Conservation (phyloP, 129 eudicot species). For the Helianthus tuberosus region DNA sequence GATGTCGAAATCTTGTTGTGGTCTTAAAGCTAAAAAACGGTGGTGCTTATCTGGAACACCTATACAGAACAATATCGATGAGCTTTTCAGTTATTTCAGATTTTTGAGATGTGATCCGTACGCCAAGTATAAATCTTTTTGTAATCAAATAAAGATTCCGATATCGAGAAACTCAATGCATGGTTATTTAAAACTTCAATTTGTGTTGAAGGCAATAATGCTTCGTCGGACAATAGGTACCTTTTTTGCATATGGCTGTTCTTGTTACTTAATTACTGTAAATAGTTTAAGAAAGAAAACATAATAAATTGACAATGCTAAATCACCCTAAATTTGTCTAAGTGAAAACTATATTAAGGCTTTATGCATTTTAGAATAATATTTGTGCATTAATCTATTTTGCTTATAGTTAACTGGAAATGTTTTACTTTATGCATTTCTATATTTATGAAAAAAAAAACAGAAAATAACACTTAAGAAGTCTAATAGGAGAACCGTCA, state of each 20-base stretch:
- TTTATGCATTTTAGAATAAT: too few relatives aligned
- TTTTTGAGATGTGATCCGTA: slow-evolving; percentile 81
- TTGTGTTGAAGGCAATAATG: slow-evolving; percentile 74
- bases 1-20: slow-evolving; percentile 87
- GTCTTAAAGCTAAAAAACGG: slow-evolving; percentile 82
- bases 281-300: neutral
- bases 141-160: slow-evolving; percentile 53
- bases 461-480: neutral
- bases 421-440: too few relatives aligned
- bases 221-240: slow-evolving; percentile 98
- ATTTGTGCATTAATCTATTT: too few relatives aligned
- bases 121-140: slow-evolving; percentile 59
- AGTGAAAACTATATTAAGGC: too few relatives aligned
- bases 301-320: neutral
- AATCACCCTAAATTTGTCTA: neutral
- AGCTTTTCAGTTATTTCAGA: slow-evolving; percentile 86
- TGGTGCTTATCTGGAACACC: slow-evolving; percentile 99
- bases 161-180: slow-evolving; percentile 63
- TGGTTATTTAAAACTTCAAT: slow-evolving; percentile 88
- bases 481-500: neutral
- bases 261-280: neutral
- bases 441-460: neutral
- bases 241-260: neutral
- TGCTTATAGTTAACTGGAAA: too few relatives aligned
- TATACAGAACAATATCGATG: slow-evolving; percentile 88